phyloP scores from a whole-genome alignment of 176 grass and related monocot genomes.

The Areca catechu region DNA sequence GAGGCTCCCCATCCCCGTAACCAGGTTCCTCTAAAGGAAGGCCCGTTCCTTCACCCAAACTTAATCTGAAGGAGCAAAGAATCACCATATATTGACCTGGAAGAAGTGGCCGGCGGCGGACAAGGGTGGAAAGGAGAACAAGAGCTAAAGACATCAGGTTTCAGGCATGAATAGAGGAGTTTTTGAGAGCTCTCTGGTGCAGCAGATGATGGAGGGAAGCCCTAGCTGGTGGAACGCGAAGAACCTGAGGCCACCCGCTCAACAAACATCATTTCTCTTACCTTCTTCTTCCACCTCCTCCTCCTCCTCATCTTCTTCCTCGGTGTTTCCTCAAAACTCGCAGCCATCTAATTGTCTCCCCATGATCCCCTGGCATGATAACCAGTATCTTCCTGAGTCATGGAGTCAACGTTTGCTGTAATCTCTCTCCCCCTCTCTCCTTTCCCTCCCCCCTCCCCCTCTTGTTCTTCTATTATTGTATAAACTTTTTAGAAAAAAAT shows the following conservation, averaged over 20 bases:
- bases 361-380: conserved; percentile 22
- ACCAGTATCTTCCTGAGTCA: conserved; percentile 46
- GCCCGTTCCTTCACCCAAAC: not conserved
- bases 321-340: conserved; percentile 23
- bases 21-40: conserved; percentile 3
- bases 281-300: not conserved
- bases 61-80: not conserved
- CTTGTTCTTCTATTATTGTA: too few species aligned
- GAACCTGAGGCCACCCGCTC: not conserved
- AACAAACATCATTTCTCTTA: not conserved
- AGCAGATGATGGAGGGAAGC: conserved; percentile 17
- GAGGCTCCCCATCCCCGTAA: conserved; percentile 3
- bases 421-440: conserved; percentile 6
- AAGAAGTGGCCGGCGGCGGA: not conserved
- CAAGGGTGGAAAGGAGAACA: not conserved
- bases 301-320: not conserved
- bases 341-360: conserved; percentile 10
- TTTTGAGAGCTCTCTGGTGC: conserved; percentile 4
- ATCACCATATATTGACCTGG: not conserved
- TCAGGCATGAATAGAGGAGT: conserved; percentile 17
- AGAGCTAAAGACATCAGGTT: not conserved
- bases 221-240: conserved; percentile 11
- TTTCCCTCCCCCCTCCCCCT: not conserved
- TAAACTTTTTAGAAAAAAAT: too few species aligned
- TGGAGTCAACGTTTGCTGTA: conserved; percentile 80